These are phyloP conservation scores for Lentinula guzmanii DNA, from an alignment of 768 basidiomycete species.

Conservation along the genomic window DNA sequence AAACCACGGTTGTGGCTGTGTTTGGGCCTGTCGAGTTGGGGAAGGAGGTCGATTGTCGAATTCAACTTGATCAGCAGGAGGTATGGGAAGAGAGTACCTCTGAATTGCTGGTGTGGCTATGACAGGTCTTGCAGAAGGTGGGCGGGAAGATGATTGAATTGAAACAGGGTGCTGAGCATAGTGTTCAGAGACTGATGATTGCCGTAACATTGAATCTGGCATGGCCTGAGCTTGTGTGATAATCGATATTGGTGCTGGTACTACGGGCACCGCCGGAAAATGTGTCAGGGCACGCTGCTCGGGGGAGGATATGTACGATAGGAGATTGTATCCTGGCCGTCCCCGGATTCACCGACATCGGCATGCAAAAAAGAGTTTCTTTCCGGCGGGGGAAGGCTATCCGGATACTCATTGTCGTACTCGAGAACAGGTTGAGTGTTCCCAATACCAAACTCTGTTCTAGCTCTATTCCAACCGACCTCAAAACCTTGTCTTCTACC, in stretches of 20 bases:
- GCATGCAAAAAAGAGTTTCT: not conserved
- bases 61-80: not conserved
- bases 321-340: not conserved
- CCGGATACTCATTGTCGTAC: not conserved
- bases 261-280: not conserved
- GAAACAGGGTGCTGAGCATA: not conserved
- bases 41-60: not conserved
- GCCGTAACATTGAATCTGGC: not conserved
- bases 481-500: slow-evolving; percentile 5
- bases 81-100: slow-evolving; percentile 1
- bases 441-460: slow-evolving; percentile 1
- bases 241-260: not conserved
- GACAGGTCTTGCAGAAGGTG: not conserved
- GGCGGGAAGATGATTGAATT: not conserved
- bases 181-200: not conserved
- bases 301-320: not conserved
- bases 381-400: not conserved
- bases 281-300: not conserved
- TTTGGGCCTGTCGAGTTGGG: not conserved
- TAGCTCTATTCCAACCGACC: slow-evolving; percentile 5
- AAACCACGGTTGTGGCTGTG: not conserved
- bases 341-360: not conserved
- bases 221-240: not conserved
- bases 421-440: not conserved
- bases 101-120: slow-evolving; percentile 3